phyloP scores from a whole-genome alignment of 495 filamentous ascomycete species.

The Trypethelium eluteriae region DNA sequence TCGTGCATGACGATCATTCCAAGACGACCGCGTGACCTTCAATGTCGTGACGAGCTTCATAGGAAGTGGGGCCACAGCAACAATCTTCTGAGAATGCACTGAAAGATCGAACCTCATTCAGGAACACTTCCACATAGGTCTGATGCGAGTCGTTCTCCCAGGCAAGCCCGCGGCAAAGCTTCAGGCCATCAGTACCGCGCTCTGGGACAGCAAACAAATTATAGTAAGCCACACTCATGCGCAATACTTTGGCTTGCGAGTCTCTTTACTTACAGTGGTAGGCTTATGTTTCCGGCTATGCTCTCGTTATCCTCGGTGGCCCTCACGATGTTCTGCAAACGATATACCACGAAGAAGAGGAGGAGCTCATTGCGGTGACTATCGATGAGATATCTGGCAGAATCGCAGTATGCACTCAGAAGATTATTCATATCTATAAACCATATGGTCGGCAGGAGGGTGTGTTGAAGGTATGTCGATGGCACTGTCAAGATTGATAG shows the following conservation, averaged over 20 bases:
- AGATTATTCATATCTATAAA: slow-evolving; percentile 66
- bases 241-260: slow-evolving; percentile 12
- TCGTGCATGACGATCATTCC: not conserved
- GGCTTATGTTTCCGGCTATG: slow-evolving; percentile 85
- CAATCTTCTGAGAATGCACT: not conserved
- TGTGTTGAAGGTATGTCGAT: slow-evolving; percentile 53
- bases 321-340: slow-evolving; percentile 77
- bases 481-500: slow-evolving; percentile 12
- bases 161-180: slow-evolving; percentile 83
- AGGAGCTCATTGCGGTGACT: slow-evolving; percentile 60
- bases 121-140: not conserved
- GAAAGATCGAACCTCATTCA: not conserved
- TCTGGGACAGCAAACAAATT: slow-evolving; percentile 72
- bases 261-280: slow-evolving; percentile 32
- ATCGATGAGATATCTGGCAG: slow-evolving; percentile 77
- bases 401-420: slow-evolving; percentile 64
- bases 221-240: slow-evolving; percentile 51
- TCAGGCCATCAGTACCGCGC: slow-evolving; percentile 78
- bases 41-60: not conserved
- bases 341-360: slow-evolving; percentile 73
- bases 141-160: slow-evolving; percentile 74
- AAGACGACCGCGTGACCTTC: not conserved
- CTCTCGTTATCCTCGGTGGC: slow-evolving; percentile 71
- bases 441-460: slow-evolving; percentile 65
- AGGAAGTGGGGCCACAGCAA: not conserved